These are phyloP conservation scores for Heliamphora exappendiculata DNA, from an alignment of 148 eudicot genomes.

Conservation along the genomic window DNA sequence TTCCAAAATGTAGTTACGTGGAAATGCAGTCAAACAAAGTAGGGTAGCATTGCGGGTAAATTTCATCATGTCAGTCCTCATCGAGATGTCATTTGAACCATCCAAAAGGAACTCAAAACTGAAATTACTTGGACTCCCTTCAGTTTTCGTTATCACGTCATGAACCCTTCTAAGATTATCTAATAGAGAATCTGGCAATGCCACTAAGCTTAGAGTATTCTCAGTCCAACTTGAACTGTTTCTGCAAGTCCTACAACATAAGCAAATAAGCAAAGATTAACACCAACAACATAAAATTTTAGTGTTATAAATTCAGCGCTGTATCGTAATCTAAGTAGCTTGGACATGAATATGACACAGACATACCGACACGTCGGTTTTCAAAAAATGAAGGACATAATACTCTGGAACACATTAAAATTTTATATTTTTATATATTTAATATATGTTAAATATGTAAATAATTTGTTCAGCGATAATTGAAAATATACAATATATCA, in stretches of 20 bases:
- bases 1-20: constrained; percentile 65
- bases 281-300: no score
- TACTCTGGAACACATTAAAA: no score
- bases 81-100: constrained; percentile 31
- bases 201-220: constrained; percentile 51
- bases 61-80: constrained; percentile 58
- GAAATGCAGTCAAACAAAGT: constrained; percentile 57
- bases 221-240: constrained; percentile 83
- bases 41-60: constrained; percentile 75
- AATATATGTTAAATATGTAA: no score
- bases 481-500: no score
- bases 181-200: constrained; percentile 38
- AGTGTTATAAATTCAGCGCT: no score
- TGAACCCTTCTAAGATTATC: constrained; percentile 42
- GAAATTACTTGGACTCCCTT: constrained; percentile 22
- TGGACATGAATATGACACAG: no score
- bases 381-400: no score
- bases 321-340: no score
- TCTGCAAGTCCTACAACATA: constrained; percentile 67
- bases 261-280: no score
- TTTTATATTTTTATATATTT: no score
- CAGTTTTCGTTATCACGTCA: constrained; percentile 26
- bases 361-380: no score
- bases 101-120: constrained; percentile 44
- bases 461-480: no score